Evolutionary conservation across 345 rosid genomes (phyloP).

Genomic region (Sonneratia alba): DNA sequence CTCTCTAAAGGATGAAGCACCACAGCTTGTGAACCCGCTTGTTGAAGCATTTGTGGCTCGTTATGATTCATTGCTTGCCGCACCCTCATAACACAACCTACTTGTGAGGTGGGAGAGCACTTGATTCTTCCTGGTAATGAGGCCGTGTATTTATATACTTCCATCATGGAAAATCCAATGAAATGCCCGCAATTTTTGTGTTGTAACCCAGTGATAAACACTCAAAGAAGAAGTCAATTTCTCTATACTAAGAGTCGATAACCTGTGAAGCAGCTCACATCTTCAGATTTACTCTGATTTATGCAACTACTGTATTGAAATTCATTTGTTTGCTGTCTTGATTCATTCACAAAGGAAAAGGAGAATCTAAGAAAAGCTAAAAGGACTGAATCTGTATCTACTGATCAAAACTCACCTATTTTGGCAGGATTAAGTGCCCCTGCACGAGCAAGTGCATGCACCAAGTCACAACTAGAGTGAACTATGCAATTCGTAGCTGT

Average conservation of each 20-base stretch:
- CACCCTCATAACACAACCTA: not conserved
- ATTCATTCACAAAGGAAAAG: too few species aligned
- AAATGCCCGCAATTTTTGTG: not conserved
- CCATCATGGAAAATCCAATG: not conserved
- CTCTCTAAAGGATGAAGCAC: constrained; percentile 60
- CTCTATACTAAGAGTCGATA: not conserved
- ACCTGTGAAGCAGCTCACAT: not conserved
- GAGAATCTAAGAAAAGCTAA: too few species aligned
- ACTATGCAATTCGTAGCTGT: too few species aligned
- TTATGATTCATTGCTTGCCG: constrained; percentile 25
- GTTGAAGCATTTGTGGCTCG: constrained; percentile 67
- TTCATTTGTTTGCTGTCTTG: too few species aligned
- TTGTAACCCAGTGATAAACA: not conserved
- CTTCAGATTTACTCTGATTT: not conserved
- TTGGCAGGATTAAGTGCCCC: too few species aligned
- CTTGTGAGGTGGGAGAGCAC: not conserved
- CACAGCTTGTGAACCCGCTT: constrained; percentile 77
- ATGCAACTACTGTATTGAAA: too few species aligned
- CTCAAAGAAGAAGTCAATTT: not conserved
- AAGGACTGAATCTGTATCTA: too few species aligned
- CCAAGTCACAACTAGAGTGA: too few species aligned
- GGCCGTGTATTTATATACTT: not conserved
- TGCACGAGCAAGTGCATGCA: too few species aligned
- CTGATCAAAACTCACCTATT: too few species aligned
- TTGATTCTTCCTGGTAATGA: not conserved